Conservation (phyloP, 2,329 filamentous ascomycete species). For the Lachnellula subtilissima region DNA sequence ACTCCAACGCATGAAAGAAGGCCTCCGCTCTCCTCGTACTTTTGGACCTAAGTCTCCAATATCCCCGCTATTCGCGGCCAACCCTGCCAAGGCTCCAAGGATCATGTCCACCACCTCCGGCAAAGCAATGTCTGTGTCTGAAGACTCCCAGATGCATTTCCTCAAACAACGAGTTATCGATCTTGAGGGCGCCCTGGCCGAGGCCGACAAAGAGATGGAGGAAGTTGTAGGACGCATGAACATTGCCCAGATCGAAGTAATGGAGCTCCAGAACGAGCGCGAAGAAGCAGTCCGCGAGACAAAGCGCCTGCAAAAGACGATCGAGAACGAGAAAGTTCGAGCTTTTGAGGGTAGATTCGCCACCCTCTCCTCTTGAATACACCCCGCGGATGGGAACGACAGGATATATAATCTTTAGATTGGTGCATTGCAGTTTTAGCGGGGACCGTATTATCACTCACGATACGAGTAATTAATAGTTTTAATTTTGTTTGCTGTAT, state of each 20-base stretch:
- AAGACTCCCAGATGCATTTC: conserved; percentile 67
- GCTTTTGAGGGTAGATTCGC: conserved; percentile 29
- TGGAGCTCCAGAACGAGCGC: conserved; percentile 68
- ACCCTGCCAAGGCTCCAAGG: conserved; percentile 48
- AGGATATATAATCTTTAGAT: background rate
- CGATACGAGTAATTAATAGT: background rate
- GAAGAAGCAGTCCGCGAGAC: conserved; percentile 72
- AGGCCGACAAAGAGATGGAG: conserved; percentile 78
- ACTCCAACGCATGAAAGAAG: conserved; percentile 66
- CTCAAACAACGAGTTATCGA: conserved; percentile 77
- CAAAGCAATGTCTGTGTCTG: conserved; percentile 58
- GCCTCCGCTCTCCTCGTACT: conserved; percentile 41
- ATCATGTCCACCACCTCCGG: conserved; percentile 45
- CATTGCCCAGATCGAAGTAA: conserved; percentile 75
- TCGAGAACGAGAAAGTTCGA: conserved; percentile 42
- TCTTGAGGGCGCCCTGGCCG: conserved; percentile 73
- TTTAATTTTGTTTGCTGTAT: background rate
- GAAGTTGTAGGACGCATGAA: conserved; percentile 81
- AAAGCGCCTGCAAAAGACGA: conserved; percentile 60
- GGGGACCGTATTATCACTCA: background rate
- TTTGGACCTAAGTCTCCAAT: conserved; percentile 56
- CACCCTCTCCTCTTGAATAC: conserved; percentile 20
- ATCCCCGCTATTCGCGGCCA: conserved; percentile 54
- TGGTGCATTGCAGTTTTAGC: background rate
- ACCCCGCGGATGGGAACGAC: background rate